phyloP scores from a whole-genome alignment of 257 asterid genomes.

The Salvia hispanica region DNA sequence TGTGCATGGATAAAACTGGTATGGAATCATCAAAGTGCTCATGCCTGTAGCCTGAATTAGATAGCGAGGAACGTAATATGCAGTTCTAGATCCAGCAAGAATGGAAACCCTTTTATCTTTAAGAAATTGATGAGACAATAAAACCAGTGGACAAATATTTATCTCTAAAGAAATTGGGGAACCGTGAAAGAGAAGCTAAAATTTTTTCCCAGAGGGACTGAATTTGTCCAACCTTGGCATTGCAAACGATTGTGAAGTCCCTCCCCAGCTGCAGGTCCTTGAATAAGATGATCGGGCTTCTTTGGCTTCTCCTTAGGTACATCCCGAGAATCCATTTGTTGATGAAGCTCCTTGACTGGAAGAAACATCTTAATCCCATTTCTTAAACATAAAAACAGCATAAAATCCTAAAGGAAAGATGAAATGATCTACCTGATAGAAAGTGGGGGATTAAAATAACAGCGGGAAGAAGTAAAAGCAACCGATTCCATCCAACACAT shows the following conservation, averaged over 20 bases:
- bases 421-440: slow-evolving; percentile 53
- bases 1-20: background rate
- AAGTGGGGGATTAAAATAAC: slow-evolving; percentile 53
- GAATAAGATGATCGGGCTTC: slow-evolving; percentile 57
- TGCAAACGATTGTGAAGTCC: slow-evolving; percentile 78
- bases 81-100: background rate
- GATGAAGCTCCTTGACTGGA: slow-evolving; percentile 68
- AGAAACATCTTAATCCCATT: slow-evolving; percentile 19
- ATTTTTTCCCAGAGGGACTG: background rate
- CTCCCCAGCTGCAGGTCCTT: slow-evolving; percentile 89
- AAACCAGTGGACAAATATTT: background rate
- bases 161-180: slow-evolving; percentile 2
- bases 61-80: background rate
- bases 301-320: slow-evolving; percentile 43
- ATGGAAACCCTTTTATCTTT: background rate
- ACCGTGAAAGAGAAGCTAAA: slow-evolving; percentile 7
- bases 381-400: background rate
- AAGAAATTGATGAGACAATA: background rate
- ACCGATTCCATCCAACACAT: slow-evolving; percentile 72
- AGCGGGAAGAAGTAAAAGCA: slow-evolving; percentile 61
- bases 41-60: background rate
- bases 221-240: slow-evolving; percentile 60
- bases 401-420: background rate
- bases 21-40: slow-evolving; percentile 12
- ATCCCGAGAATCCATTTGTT: slow-evolving; percentile 37